phyloP scores from a whole-genome alignment of 2,329 filamentous ascomycete genomes.

The Metarhizium album region DNA sequence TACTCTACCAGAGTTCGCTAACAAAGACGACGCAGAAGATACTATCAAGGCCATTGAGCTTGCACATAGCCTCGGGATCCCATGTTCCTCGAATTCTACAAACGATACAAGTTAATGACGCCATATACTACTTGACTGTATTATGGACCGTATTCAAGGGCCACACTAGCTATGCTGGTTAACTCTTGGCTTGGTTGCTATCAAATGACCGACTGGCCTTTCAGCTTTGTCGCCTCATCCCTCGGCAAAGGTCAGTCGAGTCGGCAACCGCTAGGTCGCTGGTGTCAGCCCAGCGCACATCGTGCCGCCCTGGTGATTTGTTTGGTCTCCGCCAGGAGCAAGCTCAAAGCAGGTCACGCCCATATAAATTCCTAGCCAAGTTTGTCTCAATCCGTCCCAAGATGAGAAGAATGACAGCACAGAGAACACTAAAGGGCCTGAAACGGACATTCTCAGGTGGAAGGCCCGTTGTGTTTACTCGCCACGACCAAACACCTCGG shows the following conservation, averaged over 20 bases:
- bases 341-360: neutral
- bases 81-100: no score
- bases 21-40: no score
- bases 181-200: neutral
- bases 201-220: neutral
- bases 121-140: no score
- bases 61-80: no score
- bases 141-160: no score
- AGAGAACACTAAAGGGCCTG: neutral
- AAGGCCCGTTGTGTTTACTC: neutral
- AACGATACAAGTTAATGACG: no score
- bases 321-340: neutral
- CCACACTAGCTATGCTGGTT: neutral
- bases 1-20: no score
- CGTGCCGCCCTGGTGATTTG: neutral
- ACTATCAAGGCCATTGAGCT: no score
- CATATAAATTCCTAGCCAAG: neutral
- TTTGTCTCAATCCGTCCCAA: neutral
- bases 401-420: neutral
- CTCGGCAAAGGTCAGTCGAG: neutral
- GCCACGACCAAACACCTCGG: constrained; percentile 8
- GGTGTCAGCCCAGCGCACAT: neutral
- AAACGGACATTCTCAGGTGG: neutral
- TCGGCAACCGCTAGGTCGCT: neutral
- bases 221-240: neutral